Evolutionary conservation across 73 alveolate species (phyloP).

Genomic region (Stentor coeruleus): DNA sequence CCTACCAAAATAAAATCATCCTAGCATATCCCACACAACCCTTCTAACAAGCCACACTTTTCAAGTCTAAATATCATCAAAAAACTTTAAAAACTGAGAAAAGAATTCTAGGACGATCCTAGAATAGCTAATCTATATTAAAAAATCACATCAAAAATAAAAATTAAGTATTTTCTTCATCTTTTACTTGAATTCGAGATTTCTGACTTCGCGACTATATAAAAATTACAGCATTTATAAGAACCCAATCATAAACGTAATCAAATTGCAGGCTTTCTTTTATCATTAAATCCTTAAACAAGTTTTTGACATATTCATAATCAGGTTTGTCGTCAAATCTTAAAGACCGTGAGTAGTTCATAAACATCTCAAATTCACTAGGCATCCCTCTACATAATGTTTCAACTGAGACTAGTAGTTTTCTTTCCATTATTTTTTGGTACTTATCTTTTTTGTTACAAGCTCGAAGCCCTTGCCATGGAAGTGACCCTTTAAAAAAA

Average conservation of each 20-base stretch:
- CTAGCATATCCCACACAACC: no score
- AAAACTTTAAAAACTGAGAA: no score
- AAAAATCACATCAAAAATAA: no score
- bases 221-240: no score
- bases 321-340: constrained; percentile 88
- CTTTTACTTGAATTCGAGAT: no score
- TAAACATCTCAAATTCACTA: constrained; percentile 67
- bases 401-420: constrained; percentile 62
- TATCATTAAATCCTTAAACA: constrained; percentile 4
- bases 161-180: no score
- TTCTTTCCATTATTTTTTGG: constrained; percentile 74
- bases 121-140: no score
- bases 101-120: no score
- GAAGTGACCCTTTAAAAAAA: constrained; percentile 62
- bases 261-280: not conserved
- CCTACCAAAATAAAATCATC: no score
- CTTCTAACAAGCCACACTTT: no score
- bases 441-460: constrained; percentile 48
- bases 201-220: no score
- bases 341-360: constrained; percentile 79
- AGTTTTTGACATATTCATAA: constrained; percentile 35
- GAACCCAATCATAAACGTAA: constrained; percentile 8
- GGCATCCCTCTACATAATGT: constrained; percentile 74
- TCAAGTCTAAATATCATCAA: no score
- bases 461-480: constrained; percentile 63